A percentile compares a stretch with the other conserved stretches of the same genome.
Conservation (phyloP, 208 protist genomes). For the Leptomonas pyrrhocoris region DNA sequence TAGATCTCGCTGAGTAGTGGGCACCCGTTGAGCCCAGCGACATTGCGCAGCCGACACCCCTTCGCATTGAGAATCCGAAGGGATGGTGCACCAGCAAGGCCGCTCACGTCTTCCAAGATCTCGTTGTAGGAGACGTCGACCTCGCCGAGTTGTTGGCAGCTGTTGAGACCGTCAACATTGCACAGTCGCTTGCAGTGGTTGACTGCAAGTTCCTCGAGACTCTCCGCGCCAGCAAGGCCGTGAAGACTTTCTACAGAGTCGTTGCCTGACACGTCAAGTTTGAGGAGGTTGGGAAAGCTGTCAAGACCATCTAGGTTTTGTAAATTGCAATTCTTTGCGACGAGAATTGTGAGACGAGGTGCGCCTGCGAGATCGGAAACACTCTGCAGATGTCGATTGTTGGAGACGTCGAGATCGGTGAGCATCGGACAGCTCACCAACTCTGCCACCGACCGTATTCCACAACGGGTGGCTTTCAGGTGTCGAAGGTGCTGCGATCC, state of each 20-base stretch:
- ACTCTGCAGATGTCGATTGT: background rate
- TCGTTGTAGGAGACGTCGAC: background rate
- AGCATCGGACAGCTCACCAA: background rate
- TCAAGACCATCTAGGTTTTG: background rate
- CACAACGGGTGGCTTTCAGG: background rate
- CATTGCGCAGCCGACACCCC: background rate
- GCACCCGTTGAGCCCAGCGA: slow-evolving; percentile 6
- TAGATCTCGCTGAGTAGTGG: background rate
- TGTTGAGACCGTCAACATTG: background rate
- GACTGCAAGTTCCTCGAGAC: background rate
- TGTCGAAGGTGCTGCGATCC: background rate
- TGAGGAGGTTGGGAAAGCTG: background rate
- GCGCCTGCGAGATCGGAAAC: background rate
- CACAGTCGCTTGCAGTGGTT: background rate
- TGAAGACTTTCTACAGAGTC: background rate
- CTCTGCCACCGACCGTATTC: background rate
- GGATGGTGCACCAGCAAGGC: background rate
- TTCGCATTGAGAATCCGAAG: slow-evolving; percentile 1
- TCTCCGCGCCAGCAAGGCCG: slow-evolving; percentile 1
- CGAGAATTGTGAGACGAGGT: background rate
- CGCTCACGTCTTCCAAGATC: background rate
- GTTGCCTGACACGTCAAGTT: slow-evolving; percentile 7
- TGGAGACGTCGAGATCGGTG: background rate
- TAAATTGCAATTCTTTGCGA: background rate
- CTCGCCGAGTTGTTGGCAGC: background rate